Base-by-base conservation (phyloP, 176 grass and related monocot species). In the Oryza rufipogon region DNA sequence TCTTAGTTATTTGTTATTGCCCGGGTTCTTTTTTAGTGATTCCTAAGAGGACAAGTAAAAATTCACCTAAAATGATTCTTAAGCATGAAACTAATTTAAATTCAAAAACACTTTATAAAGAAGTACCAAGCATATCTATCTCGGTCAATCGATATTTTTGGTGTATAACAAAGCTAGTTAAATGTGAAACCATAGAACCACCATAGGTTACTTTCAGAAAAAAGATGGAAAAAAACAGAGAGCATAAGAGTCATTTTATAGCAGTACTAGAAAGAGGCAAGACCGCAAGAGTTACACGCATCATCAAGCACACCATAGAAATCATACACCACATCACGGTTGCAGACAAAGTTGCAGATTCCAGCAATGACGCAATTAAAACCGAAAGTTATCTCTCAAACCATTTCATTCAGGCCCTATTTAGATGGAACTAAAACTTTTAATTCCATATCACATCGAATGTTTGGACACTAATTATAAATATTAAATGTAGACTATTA, bases 351-450 rank as follows among this genome's bases (percentile, higher is more conserved):
- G 19, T 45, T 76, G 80, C 76, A 74, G 39, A 87, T 80, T 70
- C 75, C 70, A 87, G 69, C 80, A 63, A 83, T 75, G 80, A 84
- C 89, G 69, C 72, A 23, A 38, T n/a, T 20, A 0, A 52, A 71
- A 15, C 12, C 56, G 41, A 75, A 70, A 44, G 38, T 19, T 19
- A 64, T 23, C n/a, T 76, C 69, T 42, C 71, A 25, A 20, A 71
- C 63, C 7, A 32, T 14, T 14, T 33, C 14, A 20, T 5, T 66
- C 26, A 1, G 26, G 26, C 26, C 26, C 26, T 26, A 26, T 26
- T 26, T 26, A 26, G 26, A 26, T 26, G 26, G 1, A 1, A 26
- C 26, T 26, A 1, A 26, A 26, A 26, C 26, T 26, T 26, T 26
- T 26, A 26, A 26, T 26, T 26, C 1, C 26, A 26, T 26, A 26